Conservation (phyloP, 1,284 basidiomycete genomes). For the Boletus holoroseus region DNA sequence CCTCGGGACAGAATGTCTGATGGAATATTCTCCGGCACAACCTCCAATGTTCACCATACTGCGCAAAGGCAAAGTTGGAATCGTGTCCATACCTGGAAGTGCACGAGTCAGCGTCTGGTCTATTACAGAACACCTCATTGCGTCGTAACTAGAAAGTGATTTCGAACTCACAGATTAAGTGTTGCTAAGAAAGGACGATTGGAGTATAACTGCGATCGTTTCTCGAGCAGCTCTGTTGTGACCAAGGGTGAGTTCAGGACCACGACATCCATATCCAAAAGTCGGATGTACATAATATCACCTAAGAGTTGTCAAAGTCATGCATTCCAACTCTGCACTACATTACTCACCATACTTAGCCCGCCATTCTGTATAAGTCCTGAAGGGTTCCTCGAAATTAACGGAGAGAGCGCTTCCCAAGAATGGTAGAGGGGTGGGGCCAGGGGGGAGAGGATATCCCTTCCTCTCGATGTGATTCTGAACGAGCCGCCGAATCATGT, state of each 20-base stretch:
- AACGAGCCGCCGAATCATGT: slow-evolving; percentile 4
- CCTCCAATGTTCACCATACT: no score
- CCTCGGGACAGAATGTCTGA: no score
- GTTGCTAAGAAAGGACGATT: slow-evolving; percentile 20
- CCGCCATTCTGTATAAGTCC: slow-evolving; percentile 21
- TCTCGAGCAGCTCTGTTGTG: slow-evolving; percentile 18
- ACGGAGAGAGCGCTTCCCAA: slow-evolving; percentile 18
- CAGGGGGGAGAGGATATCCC: slow-evolving; percentile 16
- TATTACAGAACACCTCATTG: no score
- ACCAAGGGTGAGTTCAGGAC: slow-evolving; percentile 22
- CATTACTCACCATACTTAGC: slow-evolving; percentile 17
- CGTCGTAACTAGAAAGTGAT: neutral
- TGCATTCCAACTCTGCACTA: neutral
- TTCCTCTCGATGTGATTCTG: slow-evolving; percentile 8
- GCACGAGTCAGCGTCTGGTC: neutral
- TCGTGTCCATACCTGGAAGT: slow-evolving; percentile 18
- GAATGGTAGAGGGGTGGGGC: slow-evolving; percentile 16
- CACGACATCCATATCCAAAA: slow-evolving; percentile 23
- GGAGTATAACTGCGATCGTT: slow-evolving; percentile 21
- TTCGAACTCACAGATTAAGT: slow-evolving; percentile 17
- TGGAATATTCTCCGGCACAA: slow-evolving; percentile 16
- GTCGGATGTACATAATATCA: slow-evolving; percentile 17
- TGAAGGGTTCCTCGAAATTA: slow-evolving; percentile 10
- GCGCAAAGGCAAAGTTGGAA: slow-evolving; percentile 11
- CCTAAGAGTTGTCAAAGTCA: slow-evolving; percentile 12